phyloP scores from a whole-genome alignment of 2,329 filamentous ascomycete species.

The Diaporthe australafricana region DNA sequence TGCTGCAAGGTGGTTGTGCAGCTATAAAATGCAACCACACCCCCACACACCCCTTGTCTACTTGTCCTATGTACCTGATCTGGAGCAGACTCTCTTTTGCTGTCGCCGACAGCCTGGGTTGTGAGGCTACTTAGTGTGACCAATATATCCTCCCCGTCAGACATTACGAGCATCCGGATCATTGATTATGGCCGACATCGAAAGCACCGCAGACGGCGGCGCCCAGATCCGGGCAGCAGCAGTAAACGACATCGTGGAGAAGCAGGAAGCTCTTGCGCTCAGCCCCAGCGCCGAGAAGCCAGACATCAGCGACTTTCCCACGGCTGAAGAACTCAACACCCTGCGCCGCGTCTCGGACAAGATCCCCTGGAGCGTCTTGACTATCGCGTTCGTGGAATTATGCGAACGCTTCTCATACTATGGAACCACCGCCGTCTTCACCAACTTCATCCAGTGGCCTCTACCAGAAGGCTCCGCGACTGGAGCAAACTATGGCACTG shows the following conservation, averaged over 20 bases:
- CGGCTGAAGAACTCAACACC: constrained; percentile 62
- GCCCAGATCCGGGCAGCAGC: constrained; percentile 21
- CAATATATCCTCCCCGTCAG: not conserved
- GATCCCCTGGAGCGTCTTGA: constrained; percentile 70
- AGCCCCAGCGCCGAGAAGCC: constrained; percentile 19
- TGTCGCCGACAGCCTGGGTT: not conserved
- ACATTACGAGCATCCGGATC: not conserved
- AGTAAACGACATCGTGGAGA: constrained; percentile 5
- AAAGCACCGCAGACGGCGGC: constrained; percentile 18
- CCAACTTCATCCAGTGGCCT: constrained; percentile 73
- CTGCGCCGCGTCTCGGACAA: constrained; percentile 66
- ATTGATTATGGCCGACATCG: constrained; percentile 9
- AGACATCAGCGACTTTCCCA: constrained; percentile 49
- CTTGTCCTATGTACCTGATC: not conserved
- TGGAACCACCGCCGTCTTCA: constrained; percentile 71
- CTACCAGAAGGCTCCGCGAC: constrained; percentile 66
- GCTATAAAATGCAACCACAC: constrained; percentile 8
- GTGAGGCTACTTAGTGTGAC: not conserved
- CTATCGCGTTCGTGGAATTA: constrained; percentile 75
- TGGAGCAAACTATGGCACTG: constrained; percentile 54
- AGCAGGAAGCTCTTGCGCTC: not conserved
- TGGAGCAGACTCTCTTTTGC: not conserved
- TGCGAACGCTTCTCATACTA: constrained; percentile 82
- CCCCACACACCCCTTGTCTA: not conserved
- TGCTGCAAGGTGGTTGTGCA: constrained; percentile 1